Base-by-base conservation (phyloP, 148 eudicot species). In the Camellia sinensis region DNA sequence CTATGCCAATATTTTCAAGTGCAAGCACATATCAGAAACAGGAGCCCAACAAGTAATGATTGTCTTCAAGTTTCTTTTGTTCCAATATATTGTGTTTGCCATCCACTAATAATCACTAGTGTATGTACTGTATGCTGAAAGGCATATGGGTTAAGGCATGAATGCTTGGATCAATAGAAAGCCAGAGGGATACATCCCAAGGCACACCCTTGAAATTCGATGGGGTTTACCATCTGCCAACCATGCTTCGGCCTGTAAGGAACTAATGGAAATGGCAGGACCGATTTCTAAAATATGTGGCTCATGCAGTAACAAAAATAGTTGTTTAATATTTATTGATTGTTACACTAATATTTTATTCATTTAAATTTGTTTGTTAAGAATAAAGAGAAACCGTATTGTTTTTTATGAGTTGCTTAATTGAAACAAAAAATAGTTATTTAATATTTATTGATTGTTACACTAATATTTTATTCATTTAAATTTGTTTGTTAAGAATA, bases 1-100 rank as follows among this genome's bases (percentile, higher is more conserved):
- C 84, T 93, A 92, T 82, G 92, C 83, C 65, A 95, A 95, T 84
- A 95, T 95, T 63, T 95, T 95, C 90, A 95, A 88, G 86, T 95
- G 99, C 97, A 95, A 95, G 86, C 97, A 90, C 71, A 95, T 95
- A 85, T 93, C 99, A 69, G 97, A 95, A 88, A 95, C 99, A 80
- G 99, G 99, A 84, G 97, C 99, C 81, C 99, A 95, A 81, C 99
- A 95, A 85, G 91, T 90, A 85, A 57, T 81, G 61, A 60, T 60
- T 5, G 22, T 13, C n/a, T 18, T 63, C n/a, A 37, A 8, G 21
- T 21, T 68, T 74, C 68, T 70, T 54, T 64, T 77, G 11, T 64
- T 44, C 17, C 46, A 65, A 46, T 57, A 12, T 40, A 67, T 52
- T 54, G 2, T 53, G 29, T 78, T 40, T 53, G 37, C 52, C 18